These are phyloP conservation scores for Alternaria arbusti DNA, from an alignment of 2,329 filamentous ascomycete species.

Conservation along the genomic window DNA sequence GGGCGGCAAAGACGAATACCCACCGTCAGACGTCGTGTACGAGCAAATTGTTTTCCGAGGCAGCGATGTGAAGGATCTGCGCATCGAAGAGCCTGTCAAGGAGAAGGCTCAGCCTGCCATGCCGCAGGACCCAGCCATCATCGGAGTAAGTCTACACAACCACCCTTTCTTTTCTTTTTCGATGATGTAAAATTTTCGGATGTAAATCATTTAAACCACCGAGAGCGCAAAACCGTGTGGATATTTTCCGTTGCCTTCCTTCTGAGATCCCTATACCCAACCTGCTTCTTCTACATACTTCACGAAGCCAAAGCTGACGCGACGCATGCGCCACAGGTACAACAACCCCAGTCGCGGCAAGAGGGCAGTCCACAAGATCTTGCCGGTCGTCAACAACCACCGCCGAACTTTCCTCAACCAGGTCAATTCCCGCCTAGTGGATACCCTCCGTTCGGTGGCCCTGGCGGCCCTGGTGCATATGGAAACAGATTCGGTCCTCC, in stretches of 20 bases:
- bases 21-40: slow-evolving; percentile 86
- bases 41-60: slow-evolving; percentile 99
- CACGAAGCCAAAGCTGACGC: slow-evolving; percentile 28
- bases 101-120: slow-evolving; percentile 76
- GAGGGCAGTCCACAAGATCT: slow-evolving; percentile 30
- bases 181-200: slow-evolving; percentile 96
- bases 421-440: slow-evolving; percentile 52
- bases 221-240: slow-evolving; percentile 96
- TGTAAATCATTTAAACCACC: slow-evolving; percentile 86
- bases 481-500: slow-evolving; percentile 56
- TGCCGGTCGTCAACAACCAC: slow-evolving; percentile 45
- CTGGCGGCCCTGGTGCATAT: slow-evolving; percentile 45
- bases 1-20: slow-evolving; percentile 80
- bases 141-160: slow-evolving; percentile 77
- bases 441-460: slow-evolving; percentile 50
- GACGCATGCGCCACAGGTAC: slow-evolving; percentile 37
- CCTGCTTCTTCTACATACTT: slow-evolving; percentile 17
- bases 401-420: slow-evolving; percentile 47
- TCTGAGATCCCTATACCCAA: slow-evolving; percentile 68
- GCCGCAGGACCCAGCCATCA: slow-evolving; percentile 93
- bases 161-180: slow-evolving; percentile 39
- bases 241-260: slow-evolving; percentile 99
- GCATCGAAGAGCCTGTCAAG: slow-evolving; percentile 82
- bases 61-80: slow-evolving; percentile 97
- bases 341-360: slow-evolving; percentile 35